Evolutionary conservation across 2,329 filamentous ascomycete genomes (phyloP).

Genomic region (Alternaria incomplexa): DNA sequence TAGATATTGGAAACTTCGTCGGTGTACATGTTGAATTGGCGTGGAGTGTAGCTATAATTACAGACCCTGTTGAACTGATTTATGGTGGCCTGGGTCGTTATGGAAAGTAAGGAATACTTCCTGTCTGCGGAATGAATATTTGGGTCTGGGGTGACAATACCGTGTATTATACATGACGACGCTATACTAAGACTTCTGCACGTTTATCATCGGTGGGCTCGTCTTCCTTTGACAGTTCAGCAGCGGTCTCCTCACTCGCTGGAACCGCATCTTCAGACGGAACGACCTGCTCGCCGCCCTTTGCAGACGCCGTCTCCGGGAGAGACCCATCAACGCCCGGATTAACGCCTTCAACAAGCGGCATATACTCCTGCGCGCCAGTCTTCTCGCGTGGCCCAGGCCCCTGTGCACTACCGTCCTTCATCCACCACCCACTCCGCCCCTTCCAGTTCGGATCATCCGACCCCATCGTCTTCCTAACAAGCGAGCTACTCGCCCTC

Average conservation of each 20-base stretch:
- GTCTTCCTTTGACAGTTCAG: background rate
- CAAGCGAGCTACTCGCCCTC: background rate
- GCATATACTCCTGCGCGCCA: background rate
- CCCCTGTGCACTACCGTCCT: background rate
- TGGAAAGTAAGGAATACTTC: background rate
- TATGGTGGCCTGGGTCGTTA: too few relatives aligned
- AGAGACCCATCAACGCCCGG: background rate
- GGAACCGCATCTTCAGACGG: background rate
- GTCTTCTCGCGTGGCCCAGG: background rate
- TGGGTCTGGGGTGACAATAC: background rate
- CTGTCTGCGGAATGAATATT: background rate
- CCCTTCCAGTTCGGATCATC: background rate
- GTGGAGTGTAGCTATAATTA: too few relatives aligned
- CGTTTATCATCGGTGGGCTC: background rate
- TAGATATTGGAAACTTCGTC: too few relatives aligned
- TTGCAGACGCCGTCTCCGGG: background rate
- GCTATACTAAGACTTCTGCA: background rate
- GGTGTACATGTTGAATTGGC: too few relatives aligned
- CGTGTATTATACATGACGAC: background rate
- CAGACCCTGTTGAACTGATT: too few relatives aligned
- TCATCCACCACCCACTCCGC: background rate
- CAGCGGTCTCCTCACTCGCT: background rate
- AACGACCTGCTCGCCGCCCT: background rate
- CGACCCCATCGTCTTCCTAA: background rate
- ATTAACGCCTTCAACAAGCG: background rate